Base-by-base conservation (phyloP, 257 asterid species). In the Anisodus tanguticus region DNA sequence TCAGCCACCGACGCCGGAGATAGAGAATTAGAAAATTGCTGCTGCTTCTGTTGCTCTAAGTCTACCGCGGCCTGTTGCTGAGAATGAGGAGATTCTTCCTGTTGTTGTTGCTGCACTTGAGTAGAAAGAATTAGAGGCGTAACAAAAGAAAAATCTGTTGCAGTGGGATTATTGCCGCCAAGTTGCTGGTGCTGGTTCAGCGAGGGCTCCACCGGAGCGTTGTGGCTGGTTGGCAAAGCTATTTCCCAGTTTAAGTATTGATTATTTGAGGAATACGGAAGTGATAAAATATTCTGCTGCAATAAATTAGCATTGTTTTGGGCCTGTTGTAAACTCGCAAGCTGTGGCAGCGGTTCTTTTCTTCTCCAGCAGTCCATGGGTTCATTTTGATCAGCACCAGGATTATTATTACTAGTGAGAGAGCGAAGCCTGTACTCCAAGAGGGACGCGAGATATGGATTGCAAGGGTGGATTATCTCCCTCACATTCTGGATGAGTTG, bases 401-500 rank as follows among this genome's bases (percentile, higher is more conserved):
- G 9, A 53, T 15, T 76, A 74, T 47, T 47, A 12, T 12, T 17
- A 58, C 85, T 62, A 10, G 90, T 80, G 69, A 96, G 97, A 71
- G 98, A 90, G 51, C 97, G 94, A 82, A 96, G 98, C 60, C 98
- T 68, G 17, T 91, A 90, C 84, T 96, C 99, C 12, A 96, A 90
- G 13, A 96, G 84, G 35, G 92, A 85, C 41, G 98, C 98, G 19
- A 96, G 95, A 86, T 89, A 92, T 71, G 99, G 99, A 90, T 96
- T 94, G 86, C 94, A 96, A 19, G 99, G 98, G 86, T 93, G 94
- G 39, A 96, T 93, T 19, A 96, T 93, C 70, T 96, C 99, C 70
- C 98, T 85, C 2, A 96, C 98, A 90, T 96, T 96, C 84, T 92
- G 97, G 64, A 96, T 94, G 84, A 96, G 97, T 68, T 96, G 98